Conservation (phyloP, 352 stramenopile genomes). For the Sclerospora graminicola region DNA sequence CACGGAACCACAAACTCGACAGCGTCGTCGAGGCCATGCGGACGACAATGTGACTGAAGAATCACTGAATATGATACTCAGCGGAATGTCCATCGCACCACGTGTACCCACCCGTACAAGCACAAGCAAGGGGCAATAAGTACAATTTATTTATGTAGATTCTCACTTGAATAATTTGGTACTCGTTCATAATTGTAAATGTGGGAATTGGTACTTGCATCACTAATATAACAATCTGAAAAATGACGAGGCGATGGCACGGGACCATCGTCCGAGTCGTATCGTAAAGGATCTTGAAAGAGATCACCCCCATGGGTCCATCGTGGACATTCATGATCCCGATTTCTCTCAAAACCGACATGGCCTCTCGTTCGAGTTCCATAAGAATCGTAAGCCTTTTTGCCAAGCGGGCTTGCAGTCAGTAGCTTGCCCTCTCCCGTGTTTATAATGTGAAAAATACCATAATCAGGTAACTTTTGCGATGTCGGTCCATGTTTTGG, state of each 20-base stretch:
- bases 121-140: not conserved
- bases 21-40: too few species aligned
- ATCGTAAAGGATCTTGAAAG: conserved; percentile 73
- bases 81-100: too few species aligned
- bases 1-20: too few species aligned
- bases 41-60: too few species aligned
- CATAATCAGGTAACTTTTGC: conserved; percentile 70
- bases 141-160: conserved; percentile 10
- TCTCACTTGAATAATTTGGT: conserved; percentile 8
- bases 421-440: conserved; percentile 38
- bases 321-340: conserved; percentile 35
- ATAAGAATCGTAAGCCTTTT: conserved; percentile 48
- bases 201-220: conserved; percentile 27
- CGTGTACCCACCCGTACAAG: too few species aligned
- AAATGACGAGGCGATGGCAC: conserved; percentile 50
- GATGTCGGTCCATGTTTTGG: conserved; percentile 47
- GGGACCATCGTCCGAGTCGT: conserved; percentile 73
- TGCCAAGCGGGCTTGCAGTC: conserved; percentile 47
- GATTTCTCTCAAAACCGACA: conserved; percentile 14
- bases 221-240: conserved; percentile 57
- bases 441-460: conserved; percentile 85
- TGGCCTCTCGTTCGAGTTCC: conserved; percentile 19
- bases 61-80: too few species aligned
- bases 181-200: conserved; percentile 26
- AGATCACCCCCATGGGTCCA: conserved; percentile 77